Conservation (phyloP, 192 early-diverging fungal species). For the Pilaira anomala region DNA sequence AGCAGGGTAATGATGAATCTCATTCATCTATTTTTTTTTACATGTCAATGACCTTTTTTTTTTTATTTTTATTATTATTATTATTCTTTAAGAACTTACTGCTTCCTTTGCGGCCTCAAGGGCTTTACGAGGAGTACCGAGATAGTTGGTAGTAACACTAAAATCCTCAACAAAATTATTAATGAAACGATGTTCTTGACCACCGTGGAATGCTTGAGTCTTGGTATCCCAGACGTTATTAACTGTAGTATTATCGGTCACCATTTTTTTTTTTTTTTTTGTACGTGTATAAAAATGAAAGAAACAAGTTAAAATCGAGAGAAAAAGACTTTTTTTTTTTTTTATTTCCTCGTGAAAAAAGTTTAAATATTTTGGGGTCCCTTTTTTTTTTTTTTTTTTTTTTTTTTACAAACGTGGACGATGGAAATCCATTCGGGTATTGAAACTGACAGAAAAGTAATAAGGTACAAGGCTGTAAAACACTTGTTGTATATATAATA, state of each 20-base stretch:
- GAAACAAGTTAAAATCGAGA: neutral
- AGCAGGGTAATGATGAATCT: conserved; percentile 84
- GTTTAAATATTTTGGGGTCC: too few relatives aligned
- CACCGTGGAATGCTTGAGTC: conserved; percentile 86
- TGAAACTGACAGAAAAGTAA: too few relatives aligned
- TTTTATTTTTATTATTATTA: neutral
- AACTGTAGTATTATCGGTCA: neutral
- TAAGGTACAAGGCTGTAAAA: too few relatives aligned
- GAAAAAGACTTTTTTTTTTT: neutral
- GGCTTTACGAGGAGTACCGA: conserved; percentile 76
- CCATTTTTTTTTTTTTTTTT: neutral
- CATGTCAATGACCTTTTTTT: neutral
- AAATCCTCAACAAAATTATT: conserved; percentile 92
- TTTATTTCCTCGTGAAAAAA: neutral
- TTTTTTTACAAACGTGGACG: too few relatives aligned
- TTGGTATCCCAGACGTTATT: conserved; percentile 73
- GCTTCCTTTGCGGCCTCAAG: conserved; percentile 70
- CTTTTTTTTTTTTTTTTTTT: too few relatives aligned
- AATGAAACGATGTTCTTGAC: conserved; percentile 79
- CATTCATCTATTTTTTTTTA: conserved; percentile 16
- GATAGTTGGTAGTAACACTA: conserved; percentile 85
- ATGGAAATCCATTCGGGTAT: too few relatives aligned
- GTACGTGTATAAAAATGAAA: neutral
- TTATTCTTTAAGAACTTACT: conserved; percentile 41
- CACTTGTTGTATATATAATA: too few relatives aligned